Evolutionary conservation across 495 filamentous ascomycete species (phyloP).

Genomic region (Daldinia concentrica): DNA sequence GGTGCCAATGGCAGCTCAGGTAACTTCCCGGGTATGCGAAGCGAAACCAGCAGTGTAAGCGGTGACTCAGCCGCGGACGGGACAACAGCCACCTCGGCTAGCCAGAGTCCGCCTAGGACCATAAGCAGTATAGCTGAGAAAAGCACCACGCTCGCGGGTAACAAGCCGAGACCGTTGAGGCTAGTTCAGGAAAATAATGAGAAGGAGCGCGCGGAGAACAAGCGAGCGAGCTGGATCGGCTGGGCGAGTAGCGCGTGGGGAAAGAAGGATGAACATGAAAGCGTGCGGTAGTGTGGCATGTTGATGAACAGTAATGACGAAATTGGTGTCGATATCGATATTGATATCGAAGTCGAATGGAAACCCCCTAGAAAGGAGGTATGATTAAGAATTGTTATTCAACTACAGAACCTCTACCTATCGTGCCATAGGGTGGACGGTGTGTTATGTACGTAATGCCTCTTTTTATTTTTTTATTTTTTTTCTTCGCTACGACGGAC

Average conservation of each 20-base stretch:
- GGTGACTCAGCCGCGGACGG: slow-evolving; percentile 65
- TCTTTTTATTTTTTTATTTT: neutral
- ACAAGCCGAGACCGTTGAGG: slow-evolving; percentile 83
- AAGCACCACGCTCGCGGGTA: slow-evolving; percentile 68
- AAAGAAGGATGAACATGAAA: slow-evolving; percentile 51
- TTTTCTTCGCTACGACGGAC: neutral
- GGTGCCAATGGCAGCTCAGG: slow-evolving; percentile 49
- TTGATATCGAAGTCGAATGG: neutral
- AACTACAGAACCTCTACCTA: neutral
- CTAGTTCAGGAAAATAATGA: slow-evolving; percentile 76
- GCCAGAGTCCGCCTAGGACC: slow-evolving; percentile 61
- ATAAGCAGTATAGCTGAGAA: slow-evolving; percentile 64
- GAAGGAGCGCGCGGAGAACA: slow-evolving; percentile 51
- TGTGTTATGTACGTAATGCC: slow-evolving; percentile 1
- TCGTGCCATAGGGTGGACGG: neutral
- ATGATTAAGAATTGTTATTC: slow-evolving; percentile 1
- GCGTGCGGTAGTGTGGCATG: slow-evolving; percentile 22
- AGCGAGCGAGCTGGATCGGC: slow-evolving; percentile 66
- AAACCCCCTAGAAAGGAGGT: neutral
- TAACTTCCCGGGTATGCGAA: slow-evolving; percentile 64
- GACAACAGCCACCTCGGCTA: slow-evolving; percentile 59
- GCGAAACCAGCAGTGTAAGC: slow-evolving; percentile 70
- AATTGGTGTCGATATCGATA: neutral
- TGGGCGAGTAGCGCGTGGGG: slow-evolving; percentile 57
- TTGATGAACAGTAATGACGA: neutral